A percentile compares a stretch with the other conserved stretches of the same genome.
phyloP scores from a whole-genome alignment of 2,329 filamentous ascomycete species.

The Tolypocladium ophioglossoides region DNA sequence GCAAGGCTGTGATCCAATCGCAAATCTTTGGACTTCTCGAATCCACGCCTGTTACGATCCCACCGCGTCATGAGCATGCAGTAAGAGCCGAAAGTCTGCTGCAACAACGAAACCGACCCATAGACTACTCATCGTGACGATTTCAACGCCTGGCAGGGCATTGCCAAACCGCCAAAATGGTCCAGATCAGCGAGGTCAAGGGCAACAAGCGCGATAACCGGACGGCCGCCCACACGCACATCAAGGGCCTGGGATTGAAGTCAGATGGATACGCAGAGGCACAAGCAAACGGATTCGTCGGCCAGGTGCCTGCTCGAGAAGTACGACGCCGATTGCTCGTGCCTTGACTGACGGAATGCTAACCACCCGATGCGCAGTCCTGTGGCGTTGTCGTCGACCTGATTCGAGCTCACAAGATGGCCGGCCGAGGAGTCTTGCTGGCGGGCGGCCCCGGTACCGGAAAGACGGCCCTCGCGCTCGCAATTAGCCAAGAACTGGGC shows the following conservation, averaged over 20 bases:
- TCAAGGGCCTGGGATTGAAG: constrained; percentile 85
- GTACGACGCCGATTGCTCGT: constrained; percentile 32
- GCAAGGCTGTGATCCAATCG: constrained; percentile 18
- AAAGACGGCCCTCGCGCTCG: constrained; percentile 91
- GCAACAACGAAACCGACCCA: not conserved
- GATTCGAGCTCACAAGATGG: constrained; percentile 95
- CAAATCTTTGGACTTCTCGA: constrained; percentile 12
- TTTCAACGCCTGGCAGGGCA: not conserved
- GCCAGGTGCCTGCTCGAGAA: constrained; percentile 80
- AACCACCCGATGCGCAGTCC: constrained; percentile 46
- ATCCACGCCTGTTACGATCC: not conserved
- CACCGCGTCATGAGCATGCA: not conserved
- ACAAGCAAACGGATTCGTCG: constrained; percentile 75
- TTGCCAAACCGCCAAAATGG: constrained; percentile 46
- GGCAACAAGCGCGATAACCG: constrained; percentile 90
- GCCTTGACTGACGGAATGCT: constrained; percentile 5
- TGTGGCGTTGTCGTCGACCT: constrained; percentile 93
- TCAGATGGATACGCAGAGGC: constrained; percentile 77
- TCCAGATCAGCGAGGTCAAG: constrained; percentile 90
- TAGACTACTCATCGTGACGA: constrained; percentile 4
- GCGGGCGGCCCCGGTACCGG: constrained; percentile 93
- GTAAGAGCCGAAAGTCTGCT: not conserved
- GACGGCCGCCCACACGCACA: constrained; percentile 94
- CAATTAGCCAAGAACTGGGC: constrained; percentile 91
- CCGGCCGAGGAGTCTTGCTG: constrained; percentile 82